Evolutionary conservation across 768 basidiomycete species (phyloP).

Genomic region (Brasilioporus rufonigricans): DNA sequence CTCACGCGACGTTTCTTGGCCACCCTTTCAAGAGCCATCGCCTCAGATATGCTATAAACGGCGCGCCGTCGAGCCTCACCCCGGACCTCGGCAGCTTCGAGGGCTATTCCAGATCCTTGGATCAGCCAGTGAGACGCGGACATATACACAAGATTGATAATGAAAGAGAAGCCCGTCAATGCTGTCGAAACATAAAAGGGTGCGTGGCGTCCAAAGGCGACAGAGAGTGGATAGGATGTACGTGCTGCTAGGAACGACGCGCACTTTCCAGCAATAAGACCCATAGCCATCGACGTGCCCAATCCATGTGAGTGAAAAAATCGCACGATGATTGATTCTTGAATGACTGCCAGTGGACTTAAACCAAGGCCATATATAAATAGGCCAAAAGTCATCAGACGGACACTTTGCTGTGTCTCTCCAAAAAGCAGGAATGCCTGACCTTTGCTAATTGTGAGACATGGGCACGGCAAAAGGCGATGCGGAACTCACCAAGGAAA

Average conservation of each 20-base stretch:
- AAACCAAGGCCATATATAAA: conserved; percentile 80
- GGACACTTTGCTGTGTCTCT: conserved; percentile 58
- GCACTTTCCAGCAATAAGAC: conserved; percentile 77
- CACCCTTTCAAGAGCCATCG: conserved; percentile 60
- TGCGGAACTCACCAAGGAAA: conserved; percentile 46
- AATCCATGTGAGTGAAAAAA: conserved; percentile 77
- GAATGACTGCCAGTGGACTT: conserved; percentile 78
- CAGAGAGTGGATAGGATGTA: conserved; percentile 73
- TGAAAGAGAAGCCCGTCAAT: conserved; percentile 63
- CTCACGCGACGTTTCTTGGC: conserved; percentile 64
- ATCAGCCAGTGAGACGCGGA: conserved; percentile 63
- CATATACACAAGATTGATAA: conserved; percentile 68
- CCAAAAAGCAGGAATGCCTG: conserved; percentile 66
- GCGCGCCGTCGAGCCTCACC: conserved; percentile 51
- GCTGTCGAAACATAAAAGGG: conserved; percentile 71
- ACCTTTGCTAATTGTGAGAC: conserved; percentile 37
- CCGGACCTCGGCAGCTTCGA: conserved; percentile 61
- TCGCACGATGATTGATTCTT: conserved; percentile 81
- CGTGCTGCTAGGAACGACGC: conserved; percentile 75
- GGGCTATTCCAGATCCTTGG: conserved; percentile 54
- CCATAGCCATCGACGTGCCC: conserved; percentile 77
- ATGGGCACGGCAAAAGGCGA: not conserved
- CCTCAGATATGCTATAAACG: conserved; percentile 49
- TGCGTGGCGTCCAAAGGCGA: conserved; percentile 62
- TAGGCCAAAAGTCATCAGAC: conserved; percentile 70